Conservation (phyloP, 306 rosid species). For the Glycine latifolia region DNA sequence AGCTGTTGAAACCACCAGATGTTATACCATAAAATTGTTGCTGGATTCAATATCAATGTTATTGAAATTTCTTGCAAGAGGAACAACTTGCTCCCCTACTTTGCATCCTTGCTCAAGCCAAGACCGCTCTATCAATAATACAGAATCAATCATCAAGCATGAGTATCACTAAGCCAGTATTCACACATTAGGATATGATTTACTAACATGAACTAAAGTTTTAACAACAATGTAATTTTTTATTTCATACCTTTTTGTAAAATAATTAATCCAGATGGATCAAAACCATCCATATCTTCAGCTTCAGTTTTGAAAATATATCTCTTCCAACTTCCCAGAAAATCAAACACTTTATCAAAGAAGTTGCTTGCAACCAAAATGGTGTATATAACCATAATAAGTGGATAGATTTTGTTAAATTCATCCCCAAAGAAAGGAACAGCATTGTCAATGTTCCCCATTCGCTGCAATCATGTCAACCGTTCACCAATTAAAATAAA, state of each 20-base stretch:
- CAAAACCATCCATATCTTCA: conserved; percentile 93
- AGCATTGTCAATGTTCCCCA: conserved; percentile 85
- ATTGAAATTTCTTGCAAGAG: conserved; percentile 89
- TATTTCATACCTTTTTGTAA: conserved; percentile 74
- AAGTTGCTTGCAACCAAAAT: conserved; percentile 90
- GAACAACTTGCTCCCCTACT: conserved; percentile 89
- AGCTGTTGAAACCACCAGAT: conserved; percentile 22
- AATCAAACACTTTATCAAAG: conserved; percentile 77
- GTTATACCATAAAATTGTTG: conserved; percentile 62
- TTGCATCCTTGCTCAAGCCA: conserved; percentile 93
- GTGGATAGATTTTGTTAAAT: conserved; percentile 92
- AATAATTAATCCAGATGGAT: conserved; percentile 92
- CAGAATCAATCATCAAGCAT: conserved; percentile 34
- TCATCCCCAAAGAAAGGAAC: conserved; percentile 86
- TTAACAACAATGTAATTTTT: conserved; percentile 17
- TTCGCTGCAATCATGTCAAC: conserved; percentile 70
- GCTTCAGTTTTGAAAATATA: conserved; percentile 84
- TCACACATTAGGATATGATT: conserved; percentile 15
- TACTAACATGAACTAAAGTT: conserved; percentile 28
- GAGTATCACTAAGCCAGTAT: conserved; percentile 10
- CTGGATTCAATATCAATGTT: conserved; percentile 66
- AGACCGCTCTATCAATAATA: conserved; percentile 69
- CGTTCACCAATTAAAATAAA: conserved; percentile 27
- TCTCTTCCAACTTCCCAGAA: conserved; percentile 94
- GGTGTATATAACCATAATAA: conserved; percentile 95